Conservation (phyloP, 2,329 filamentous ascomycete species). For the Capronia epimyces region DNA sequence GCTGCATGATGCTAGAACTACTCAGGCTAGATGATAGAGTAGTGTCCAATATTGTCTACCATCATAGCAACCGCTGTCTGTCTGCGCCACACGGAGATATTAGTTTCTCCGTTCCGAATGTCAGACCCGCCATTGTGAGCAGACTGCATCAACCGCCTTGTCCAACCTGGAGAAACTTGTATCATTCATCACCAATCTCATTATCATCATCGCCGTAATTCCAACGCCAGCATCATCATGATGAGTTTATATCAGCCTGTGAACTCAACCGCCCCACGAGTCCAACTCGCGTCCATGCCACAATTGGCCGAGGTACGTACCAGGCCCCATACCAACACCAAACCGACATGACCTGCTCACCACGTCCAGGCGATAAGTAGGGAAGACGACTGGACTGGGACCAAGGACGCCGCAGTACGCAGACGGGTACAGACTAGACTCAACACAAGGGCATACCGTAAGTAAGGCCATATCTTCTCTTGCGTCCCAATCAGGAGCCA, state of each 20-base stretch:
- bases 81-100: background rate
- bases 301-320: conserved; percentile 7
- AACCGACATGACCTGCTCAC: conserved; percentile 1
- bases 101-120: background rate
- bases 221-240: conserved; percentile 2
- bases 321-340: conserved; percentile 1
- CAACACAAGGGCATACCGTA: conserved; percentile 8
- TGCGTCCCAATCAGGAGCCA: background rate
- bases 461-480: background rate
- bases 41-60: background rate
- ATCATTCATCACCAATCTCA: conserved; percentile 7
- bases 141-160: conserved; percentile 1
- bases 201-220: conserved; percentile 4
- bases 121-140: conserved; percentile 4
- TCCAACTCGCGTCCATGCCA: conserved; percentile 4
- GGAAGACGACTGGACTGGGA: conserved; percentile 10
- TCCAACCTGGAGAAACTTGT: background rate
- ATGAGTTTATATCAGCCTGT: background rate
- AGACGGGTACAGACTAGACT: conserved; percentile 9
- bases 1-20: background rate
- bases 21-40: background rate
- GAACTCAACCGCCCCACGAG: background rate
- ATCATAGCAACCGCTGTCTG: background rate
- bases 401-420: conserved; percentile 6
- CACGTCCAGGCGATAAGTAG: conserved; percentile 3